These are phyloP conservation scores for Exophiala alcalophila DNA, from an alignment of 2,329 filamentous ascomycete species.

Conservation along the genomic window DNA sequence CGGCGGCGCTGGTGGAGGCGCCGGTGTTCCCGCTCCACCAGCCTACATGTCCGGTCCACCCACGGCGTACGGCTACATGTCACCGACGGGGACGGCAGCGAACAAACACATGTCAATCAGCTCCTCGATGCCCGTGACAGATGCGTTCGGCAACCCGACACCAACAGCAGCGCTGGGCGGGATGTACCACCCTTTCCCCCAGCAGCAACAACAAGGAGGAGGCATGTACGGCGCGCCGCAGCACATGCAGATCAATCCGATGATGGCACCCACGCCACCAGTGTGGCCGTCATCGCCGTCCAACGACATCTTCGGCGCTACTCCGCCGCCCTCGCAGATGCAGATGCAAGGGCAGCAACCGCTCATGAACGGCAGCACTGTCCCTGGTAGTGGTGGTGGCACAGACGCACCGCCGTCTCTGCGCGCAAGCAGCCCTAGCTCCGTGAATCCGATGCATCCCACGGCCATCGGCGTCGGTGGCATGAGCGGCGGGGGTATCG, in stretches of 20 bases:
- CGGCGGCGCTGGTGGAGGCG: not conserved
- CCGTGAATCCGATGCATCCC: not conserved
- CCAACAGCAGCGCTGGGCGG: not conserved
- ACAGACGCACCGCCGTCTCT: not conserved
- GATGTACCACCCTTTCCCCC: not conserved
- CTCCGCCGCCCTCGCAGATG: not conserved
- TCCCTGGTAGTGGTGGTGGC: not conserved
- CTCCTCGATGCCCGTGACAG: conserved; percentile 8
- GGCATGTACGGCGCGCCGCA: conserved; percentile 1
- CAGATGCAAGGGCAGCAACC: not conserved
- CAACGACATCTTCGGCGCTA: conserved; percentile 14
- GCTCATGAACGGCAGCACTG: too few relatives aligned
- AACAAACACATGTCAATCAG: conserved; percentile 14
- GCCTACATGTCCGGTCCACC: conserved; percentile 11
- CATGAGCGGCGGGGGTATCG: conserved; percentile 8
- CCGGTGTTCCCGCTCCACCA: conserved; percentile 9
- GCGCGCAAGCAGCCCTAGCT: conserved; percentile 15
- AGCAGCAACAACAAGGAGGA: not conserved
- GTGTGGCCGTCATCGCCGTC: conserved; percentile 2
- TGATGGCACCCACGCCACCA: not conserved
- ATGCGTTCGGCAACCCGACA: conserved; percentile 16
- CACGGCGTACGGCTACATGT: conserved; percentile 12
- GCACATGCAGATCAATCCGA: conserved; percentile 4
- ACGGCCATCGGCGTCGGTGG: not conserved
- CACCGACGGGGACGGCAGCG: too few relatives aligned